Conservation (phyloP, 2,329 filamentous ascomycete genomes). For the Monosporascus sp. region DNA sequence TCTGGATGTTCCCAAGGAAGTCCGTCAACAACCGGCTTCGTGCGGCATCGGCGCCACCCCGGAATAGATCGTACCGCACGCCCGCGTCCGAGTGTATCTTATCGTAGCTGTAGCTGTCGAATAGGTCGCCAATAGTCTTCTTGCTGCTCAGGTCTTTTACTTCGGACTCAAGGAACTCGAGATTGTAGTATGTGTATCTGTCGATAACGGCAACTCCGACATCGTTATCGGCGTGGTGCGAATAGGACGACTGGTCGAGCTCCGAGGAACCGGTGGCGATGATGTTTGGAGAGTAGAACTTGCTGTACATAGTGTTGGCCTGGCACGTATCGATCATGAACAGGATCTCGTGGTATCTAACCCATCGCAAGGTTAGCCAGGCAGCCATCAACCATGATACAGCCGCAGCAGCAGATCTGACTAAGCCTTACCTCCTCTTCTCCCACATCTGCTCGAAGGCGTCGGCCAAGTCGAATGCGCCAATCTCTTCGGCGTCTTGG, state of each 20-base stretch:
- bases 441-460: slow-evolving; percentile 99
- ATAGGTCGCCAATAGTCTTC: slow-evolving; percentile 86
- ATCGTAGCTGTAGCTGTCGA: slow-evolving; percentile 90
- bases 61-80: slow-evolving; percentile 92
- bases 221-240: slow-evolving; percentile 95
- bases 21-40: slow-evolving; percentile 83
- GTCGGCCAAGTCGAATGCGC: slow-evolving; percentile 90
- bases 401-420: neutral
- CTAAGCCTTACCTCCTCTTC: slow-evolving; percentile 73
- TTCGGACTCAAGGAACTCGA: slow-evolving; percentile 91
- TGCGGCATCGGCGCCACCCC: slow-evolving; percentile 72
- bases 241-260: slow-evolving; percentile 94
- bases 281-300: slow-evolving; percentile 97
- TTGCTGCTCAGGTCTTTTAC: slow-evolving; percentile 83
- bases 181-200: slow-evolving; percentile 96
- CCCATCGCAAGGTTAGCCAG: neutral
- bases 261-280: slow-evolving; percentile 96
- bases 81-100: slow-evolving; percentile 94
- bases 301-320: slow-evolving; percentile 98
- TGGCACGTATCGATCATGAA: slow-evolving; percentile 99
- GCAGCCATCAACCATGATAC: neutral
- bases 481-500: slow-evolving; percentile 96
- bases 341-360: slow-evolving; percentile 87
- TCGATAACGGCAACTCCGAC: slow-evolving; percentile 98
- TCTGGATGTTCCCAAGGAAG: slow-evolving; percentile 98